Conservation (phyloP, 176 grass and related monocot genomes). For the Raddia guianensis region DNA sequence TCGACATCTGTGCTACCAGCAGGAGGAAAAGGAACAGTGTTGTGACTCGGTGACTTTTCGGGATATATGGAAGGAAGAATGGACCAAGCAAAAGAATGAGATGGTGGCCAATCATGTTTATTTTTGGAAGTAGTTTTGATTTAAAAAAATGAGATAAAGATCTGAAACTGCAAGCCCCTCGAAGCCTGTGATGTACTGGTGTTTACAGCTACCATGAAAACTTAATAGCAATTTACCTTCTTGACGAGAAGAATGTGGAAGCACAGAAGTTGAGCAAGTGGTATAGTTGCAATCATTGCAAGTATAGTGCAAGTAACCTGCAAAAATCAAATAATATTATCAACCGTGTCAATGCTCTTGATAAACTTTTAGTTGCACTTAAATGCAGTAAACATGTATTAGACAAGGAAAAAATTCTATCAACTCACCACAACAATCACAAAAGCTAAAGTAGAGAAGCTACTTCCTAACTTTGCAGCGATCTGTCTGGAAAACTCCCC, state of each 20-base stretch:
- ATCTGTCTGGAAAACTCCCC: slow-evolving; percentile 79
- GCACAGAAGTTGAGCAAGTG: slow-evolving; percentile 90
- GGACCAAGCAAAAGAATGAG: slow-evolving; percentile 1
- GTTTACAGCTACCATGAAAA: slow-evolving; percentile 6
- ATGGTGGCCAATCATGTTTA: neutral
- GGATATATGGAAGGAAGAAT: slow-evolving; percentile 34
- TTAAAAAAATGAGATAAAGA: neutral
- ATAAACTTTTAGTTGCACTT: slow-evolving; percentile 10
- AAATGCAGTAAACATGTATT: slow-evolving; percentile 1
- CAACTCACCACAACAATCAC: slow-evolving; percentile 93
- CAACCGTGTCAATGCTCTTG: neutral
- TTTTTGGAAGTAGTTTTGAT: slow-evolving; percentile 3
- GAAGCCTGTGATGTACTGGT: neutral
- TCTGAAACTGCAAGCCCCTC: slow-evolving; percentile 9
- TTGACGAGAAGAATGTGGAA: slow-evolving; percentile 98
- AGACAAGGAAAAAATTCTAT: neutral
- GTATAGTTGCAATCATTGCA: slow-evolving; percentile 90
- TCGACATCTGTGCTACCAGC: neutral
- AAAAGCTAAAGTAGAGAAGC: slow-evolving; percentile 88
- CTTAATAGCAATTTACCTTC: slow-evolving; percentile 61
- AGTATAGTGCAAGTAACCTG: slow-evolving; percentile 88
- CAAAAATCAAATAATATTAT: slow-evolving; percentile 37
- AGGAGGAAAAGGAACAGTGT: neutral
- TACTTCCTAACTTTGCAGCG: slow-evolving; percentile 89
- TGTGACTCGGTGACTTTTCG: neutral